Percentiles rank a stretch among this genome's conserved stretches.
Evolutionary conservation across 2,329 filamentous ascomycete genomes (phyloP).

Genomic region (Cryphonectria naterciae): DNA sequence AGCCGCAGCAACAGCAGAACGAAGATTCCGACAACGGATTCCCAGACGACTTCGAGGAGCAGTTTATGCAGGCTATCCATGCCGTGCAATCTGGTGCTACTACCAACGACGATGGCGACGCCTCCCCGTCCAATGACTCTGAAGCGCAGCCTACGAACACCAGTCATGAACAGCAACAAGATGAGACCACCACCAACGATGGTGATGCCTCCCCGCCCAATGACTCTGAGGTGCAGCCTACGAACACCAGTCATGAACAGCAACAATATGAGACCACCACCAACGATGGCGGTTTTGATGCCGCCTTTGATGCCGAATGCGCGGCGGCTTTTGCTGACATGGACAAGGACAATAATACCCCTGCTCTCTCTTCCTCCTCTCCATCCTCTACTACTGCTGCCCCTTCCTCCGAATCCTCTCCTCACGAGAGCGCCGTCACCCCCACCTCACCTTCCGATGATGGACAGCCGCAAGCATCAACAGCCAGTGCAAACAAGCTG

Average conservation of each 20-base stretch:
- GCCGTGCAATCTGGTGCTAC: neutral
- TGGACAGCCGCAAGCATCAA: neutral
- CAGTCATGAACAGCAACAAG: neutral
- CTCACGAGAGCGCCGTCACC: neutral
- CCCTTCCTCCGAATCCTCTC: neutral
- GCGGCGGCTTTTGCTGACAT: neutral
- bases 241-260: neutral
- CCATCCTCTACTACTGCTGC: neutral
- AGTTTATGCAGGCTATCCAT: neutral
- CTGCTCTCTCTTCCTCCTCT: neutral
- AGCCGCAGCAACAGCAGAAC: neutral
- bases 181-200: neutral
- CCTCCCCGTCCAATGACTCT: too few species aligned
- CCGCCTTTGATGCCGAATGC: neutral
- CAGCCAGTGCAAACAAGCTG: conserved; percentile 1
- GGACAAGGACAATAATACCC: neutral
- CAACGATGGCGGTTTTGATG: neutral
- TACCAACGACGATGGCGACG: neutral
- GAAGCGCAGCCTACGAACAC: neutral
- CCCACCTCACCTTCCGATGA: neutral
- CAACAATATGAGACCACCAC: neutral
- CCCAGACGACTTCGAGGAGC: neutral
- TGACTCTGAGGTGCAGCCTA: neutral
- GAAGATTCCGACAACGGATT: neutral
- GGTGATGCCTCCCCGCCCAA: neutral